Base-by-base conservation (phyloP, 2,329 filamentous ascomycete genomes). In the Aspergillus awamori region DNA sequence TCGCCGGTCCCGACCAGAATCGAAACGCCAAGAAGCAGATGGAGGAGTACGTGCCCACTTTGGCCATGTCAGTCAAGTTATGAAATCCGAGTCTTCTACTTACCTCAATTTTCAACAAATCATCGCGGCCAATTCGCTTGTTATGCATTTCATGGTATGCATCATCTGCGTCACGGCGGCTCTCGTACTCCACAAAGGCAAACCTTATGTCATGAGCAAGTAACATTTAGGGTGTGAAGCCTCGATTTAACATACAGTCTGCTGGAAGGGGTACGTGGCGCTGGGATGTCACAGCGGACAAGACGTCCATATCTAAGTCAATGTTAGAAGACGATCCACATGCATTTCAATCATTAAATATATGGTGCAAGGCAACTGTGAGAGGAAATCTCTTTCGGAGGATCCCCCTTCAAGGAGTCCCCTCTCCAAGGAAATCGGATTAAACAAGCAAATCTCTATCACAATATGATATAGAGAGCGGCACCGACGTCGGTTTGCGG, bases 101-200 rank as follows among this genome's bases (percentile, higher is more conserved):
- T 81, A 97, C 95, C 87, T 99, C 95, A 68, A 99, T 98, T 83
- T 99, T 99, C 81, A 99, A 78, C 62, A 97, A 82, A 73, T 99
- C 95, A 75, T 99, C 95, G 65, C 94, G 90, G 52, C 93, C 93
- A 70, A 99, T 93, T 69, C 94, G 92, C 87, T 97, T 97, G 84
- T 98, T 98, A 77, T 99, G 95, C 95, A 99, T 99, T 82, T 99
- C 95, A 79, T 99, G 92, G 77, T 99, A 99, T 52, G 95, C 95
- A 82, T 99, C 95, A 79, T 99, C 95, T 66, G 95, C 93, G 84
- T 99, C 95, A 71, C 95, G 93, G 72, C 94, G 92, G 79, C 93
- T 96, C 83, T 99, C 95, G 79, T 99, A 99, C 81, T 99, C 95
- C 67, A 99, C 95, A 78, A 99, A 99, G 39, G 95, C 95, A 78